A percentile compares a stretch with the other conserved stretches of the same genome.
These are phyloP conservation scores for Pogostemon cablin DNA, from an alignment of 257 asterid species.

Conservation along the genomic window DNA sequence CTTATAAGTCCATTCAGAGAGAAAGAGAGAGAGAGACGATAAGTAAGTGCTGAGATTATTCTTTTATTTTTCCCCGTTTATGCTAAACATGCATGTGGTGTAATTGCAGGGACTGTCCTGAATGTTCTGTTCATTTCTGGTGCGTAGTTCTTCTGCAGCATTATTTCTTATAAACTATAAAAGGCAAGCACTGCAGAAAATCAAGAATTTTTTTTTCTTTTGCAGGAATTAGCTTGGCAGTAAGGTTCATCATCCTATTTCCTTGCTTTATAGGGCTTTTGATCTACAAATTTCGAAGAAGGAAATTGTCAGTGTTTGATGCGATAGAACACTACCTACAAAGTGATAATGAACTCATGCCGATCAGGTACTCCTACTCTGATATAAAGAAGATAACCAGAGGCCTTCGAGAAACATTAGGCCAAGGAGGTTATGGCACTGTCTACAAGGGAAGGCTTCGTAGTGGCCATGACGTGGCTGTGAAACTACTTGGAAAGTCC, in stretches of 20 bases:
- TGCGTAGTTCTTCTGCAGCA: neutral
- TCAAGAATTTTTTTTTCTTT: neutral
- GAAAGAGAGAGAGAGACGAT: neutral
- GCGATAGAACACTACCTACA: neutral
- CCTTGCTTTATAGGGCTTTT: neutral
- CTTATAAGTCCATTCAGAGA: neutral
- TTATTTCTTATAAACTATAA: too few relatives aligned
- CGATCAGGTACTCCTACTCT: neutral
- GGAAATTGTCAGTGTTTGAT: neutral
- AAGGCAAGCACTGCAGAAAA: neutral
- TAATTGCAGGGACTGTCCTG: neutral
- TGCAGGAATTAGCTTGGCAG: neutral
- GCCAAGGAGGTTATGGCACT: neutral
- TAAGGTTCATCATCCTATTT: neutral
- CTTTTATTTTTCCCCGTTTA: neutral
- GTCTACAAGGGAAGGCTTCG: conserved; percentile 5
- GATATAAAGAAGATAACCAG: neutral
- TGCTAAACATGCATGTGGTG: neutral
- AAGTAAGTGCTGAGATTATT: neutral
- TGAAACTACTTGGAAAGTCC: neutral
- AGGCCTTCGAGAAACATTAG: neutral
- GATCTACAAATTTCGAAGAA: neutral
- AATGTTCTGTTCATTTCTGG: neutral
- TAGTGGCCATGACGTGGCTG: neutral
- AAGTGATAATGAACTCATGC: conserved; percentile 1